Evolutionary conservation across 1,139 yeast genomes (phyloP), one percentile per base, ranked within the genome.

Genomic region (Protomyces gravidus): DNA sequence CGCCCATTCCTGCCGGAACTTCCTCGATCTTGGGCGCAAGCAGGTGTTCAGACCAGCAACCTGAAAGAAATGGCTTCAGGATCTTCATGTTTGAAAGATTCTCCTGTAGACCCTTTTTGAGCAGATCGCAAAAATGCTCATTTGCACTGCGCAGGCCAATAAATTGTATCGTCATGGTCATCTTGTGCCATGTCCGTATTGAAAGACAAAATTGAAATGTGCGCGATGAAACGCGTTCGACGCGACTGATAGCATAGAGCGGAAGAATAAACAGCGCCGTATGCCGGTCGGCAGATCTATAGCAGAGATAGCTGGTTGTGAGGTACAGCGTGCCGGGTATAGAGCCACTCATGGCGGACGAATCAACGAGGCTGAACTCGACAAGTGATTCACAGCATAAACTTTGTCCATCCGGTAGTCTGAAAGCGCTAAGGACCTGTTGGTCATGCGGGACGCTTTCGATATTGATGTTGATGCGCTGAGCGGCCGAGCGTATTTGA

Each of bases 31-130:
- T 26, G 11, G 42, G 60, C 26, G 39, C 66, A 53, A 64, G 68
- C 40, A 78, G 71, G 69, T 87, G 90, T 69, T 92, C 97, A 0
- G 97, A 89, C 70, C 89, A 92, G 64, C 94, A 81, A 0, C 92
- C 76, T 46, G 78, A 78, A 47, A 88, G 75, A 68, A 89, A 89
- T 1, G 84, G 82, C 33, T 79, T 83, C 64, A 89, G 72, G 23
- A 66, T 63, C 55, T 79, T 76, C n/a, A 88, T 82, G 65, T 83
- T 78, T 2, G 81, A 76, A 45, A 86, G 74, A 69, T 88, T 89
- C 49, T 80, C 79, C 68, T 80, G 82, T 64, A 92, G 75, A 39
- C 82, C 77, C 11, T 77, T 72, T 68, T 86, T 86, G 65, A 90
- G 74, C 47, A 75, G 75, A 55, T 80, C 82, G 55, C 95, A 89